Conservation (phyloP, 2,329 filamentous ascomycete genomes). For the Beauveria sp. region DNA sequence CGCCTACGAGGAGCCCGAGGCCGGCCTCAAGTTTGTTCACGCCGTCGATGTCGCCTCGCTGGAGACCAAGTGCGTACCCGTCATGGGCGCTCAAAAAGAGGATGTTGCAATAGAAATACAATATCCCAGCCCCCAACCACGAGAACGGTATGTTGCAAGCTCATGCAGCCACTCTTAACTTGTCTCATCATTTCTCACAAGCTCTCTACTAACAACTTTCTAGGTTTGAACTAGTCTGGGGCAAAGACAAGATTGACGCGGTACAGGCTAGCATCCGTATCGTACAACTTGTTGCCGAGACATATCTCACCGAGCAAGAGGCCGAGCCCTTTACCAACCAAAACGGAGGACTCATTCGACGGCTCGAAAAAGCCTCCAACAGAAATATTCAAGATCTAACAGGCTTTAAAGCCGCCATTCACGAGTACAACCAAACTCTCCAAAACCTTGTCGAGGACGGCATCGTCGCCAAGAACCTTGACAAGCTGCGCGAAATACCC, state of each 20-base stretch:
- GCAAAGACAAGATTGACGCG: slow-evolving; percentile 72
- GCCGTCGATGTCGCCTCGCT: slow-evolving; percentile 49
- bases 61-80: slow-evolving; percentile 42
- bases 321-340: slow-evolving; percentile 62
- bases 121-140: slow-evolving; percentile 68
- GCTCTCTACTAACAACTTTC: slow-evolving; percentile 11
- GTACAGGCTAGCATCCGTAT: slow-evolving; percentile 65
- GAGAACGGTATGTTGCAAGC: slow-evolving; percentile 50
- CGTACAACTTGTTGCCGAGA: slow-evolving; percentile 60
- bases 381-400: slow-evolving; percentile 55
- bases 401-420: slow-evolving; percentile 66
- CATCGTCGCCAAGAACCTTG: slow-evolving; percentile 64
- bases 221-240: slow-evolving; percentile 59
- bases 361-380: slow-evolving; percentile 66
- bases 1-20: slow-evolving; percentile 36
- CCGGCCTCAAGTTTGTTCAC: slow-evolving; percentile 45
- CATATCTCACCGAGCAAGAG: slow-evolving; percentile 69
- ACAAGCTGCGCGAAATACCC: slow-evolving; percentile 60
- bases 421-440: slow-evolving; percentile 70
- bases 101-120: slow-evolving; percentile 62
- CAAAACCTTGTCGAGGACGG: slow-evolving; percentile 59
- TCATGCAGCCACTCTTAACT: not conserved
- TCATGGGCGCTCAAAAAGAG: slow-evolving; percentile 41
- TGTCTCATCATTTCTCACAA: not conserved
- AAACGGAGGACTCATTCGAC: slow-evolving; percentile 65